These are phyloP conservation scores for Phytomonas francai DNA, from an alignment of 208 protist genomes.

Conservation along the genomic window DNA sequence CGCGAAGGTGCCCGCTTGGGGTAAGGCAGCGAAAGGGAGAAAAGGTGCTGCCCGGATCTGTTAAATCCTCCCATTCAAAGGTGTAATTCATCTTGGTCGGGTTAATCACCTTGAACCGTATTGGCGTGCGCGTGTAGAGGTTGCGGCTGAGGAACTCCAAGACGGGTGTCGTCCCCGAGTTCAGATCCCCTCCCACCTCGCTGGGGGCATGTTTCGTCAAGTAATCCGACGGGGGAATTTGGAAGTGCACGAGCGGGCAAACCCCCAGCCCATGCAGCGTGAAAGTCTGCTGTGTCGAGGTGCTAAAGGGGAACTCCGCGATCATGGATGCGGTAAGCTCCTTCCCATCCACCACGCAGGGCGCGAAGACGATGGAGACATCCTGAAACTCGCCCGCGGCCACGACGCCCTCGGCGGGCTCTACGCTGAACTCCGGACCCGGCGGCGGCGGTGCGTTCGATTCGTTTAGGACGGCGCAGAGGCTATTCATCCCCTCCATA, in stretches of 20 bases:
- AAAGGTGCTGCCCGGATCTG: slow-evolving; percentile 13
- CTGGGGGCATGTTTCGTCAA: slow-evolving; percentile 62
- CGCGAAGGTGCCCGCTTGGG: slow-evolving; percentile 52
- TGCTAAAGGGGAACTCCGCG: slow-evolving; percentile 56
- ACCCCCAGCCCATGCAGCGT: slow-evolving; percentile 68
- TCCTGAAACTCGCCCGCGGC: slow-evolving; percentile 30
- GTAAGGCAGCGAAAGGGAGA: slow-evolving; percentile 90
- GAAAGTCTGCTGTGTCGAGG: slow-evolving; percentile 29
- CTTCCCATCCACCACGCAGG: slow-evolving; percentile 42
- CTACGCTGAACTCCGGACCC: slow-evolving; percentile 51
- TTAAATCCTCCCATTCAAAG: slow-evolving; percentile 89
- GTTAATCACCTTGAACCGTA: slow-evolving; percentile 93
- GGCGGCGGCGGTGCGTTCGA: slow-evolving; percentile 5
- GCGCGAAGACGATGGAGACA: slow-evolving; percentile 83
- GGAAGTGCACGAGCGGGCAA: slow-evolving; percentile 96
- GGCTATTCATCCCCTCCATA: no score
- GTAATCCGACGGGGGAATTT: slow-evolving; percentile 80
- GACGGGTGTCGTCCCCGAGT: slow-evolving; percentile 45
- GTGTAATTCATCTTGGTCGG: slow-evolving; percentile 88
- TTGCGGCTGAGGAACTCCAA: slow-evolving; percentile 91
- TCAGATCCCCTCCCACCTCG: slow-evolving; percentile 22
- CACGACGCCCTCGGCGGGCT: slow-evolving; percentile 54
- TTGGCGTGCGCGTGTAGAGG: slow-evolving; percentile 81
- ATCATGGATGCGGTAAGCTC: slow-evolving; percentile 29
- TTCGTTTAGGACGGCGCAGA: slow-evolving; percentile 6